phyloP scores from a whole-genome alignment of 1,139 yeast species.

The Diutina scorzettiae region DNA sequence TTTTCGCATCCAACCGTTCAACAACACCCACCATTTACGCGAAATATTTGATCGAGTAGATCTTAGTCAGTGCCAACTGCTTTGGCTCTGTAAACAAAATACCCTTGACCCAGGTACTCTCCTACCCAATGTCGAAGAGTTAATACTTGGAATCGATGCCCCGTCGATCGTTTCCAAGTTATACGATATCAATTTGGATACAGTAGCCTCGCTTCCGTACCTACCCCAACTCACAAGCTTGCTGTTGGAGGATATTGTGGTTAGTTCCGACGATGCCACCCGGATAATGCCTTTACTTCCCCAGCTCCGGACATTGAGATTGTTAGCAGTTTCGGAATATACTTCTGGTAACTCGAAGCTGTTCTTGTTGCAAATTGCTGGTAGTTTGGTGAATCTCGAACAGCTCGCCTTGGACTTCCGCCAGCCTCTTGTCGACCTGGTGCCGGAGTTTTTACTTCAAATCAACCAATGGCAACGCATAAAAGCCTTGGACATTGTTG shows the following conservation, averaged over 20 bases:
- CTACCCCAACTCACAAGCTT: neutral
- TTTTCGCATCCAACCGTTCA: neutral
- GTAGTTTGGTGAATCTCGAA: neutral
- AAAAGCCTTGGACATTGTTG: neutral
- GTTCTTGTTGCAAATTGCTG: neutral
- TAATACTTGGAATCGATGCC: neutral
- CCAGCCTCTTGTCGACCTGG: conserved; percentile 1
- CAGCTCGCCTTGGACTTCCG: conserved; percentile 2
- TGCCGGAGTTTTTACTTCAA: neutral
- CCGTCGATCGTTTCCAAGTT: neutral
- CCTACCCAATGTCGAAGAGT: conserved; percentile 1
- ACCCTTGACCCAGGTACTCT: neutral
- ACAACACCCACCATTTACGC: neutral
- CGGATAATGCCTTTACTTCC: neutral
- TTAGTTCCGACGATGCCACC: neutral
- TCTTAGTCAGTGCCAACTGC: neutral
- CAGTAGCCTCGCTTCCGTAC: neutral
- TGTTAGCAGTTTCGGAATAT: neutral
- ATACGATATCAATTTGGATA: conserved; percentile 3
- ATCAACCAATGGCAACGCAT: neutral
- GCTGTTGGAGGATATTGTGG: conserved; percentile 1
- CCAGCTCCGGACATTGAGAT: neutral
- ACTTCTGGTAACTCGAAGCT: neutral
- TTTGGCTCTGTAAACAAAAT: neutral
- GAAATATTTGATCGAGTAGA: neutral